These are phyloP conservation scores for Podila epicladia DNA, from an alignment of 192 early-diverging fungal species.

Conservation along the genomic window DNA sequence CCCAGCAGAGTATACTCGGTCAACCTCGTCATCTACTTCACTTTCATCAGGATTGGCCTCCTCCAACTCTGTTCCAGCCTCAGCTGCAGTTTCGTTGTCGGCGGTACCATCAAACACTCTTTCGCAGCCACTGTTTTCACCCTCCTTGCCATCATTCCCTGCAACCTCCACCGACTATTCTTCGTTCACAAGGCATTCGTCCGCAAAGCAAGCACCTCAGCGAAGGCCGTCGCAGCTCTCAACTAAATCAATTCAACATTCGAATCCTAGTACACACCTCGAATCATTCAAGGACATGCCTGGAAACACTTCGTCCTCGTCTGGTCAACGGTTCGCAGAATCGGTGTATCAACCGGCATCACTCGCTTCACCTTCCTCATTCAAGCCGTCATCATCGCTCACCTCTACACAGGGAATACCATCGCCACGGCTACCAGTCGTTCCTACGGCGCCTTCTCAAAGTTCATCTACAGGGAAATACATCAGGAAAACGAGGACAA, in stretches of 20 bases:
- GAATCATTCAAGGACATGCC: background rate
- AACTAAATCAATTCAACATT: background rate
- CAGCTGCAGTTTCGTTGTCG: background rate
- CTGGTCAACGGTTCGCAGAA: background rate
- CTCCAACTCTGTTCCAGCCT: background rate
- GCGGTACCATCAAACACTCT: background rate
- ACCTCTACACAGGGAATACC: background rate
- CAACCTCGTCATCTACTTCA: conserved; percentile 7
- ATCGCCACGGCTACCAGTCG: too few relatives aligned
- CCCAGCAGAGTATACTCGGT: conserved; percentile 12
- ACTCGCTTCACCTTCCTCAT: background rate
- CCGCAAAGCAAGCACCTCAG: background rate
- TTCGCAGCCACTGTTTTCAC: background rate
- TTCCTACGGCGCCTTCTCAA: too few relatives aligned
- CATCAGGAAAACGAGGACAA: too few relatives aligned
- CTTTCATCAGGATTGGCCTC: conserved; percentile 1
- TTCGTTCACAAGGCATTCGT: background rate
- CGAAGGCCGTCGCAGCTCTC: conserved; percentile 8
- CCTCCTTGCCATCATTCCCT: background rate
- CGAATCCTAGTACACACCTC: background rate
- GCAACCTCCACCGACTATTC: background rate
- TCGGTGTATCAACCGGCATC: background rate
- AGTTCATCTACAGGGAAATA: too few relatives aligned
- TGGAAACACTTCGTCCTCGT: background rate
- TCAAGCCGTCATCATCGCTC: background rate